Conservation (phyloP, 192 early-diverging fungal genomes). For the Podila verticillata region DNA sequence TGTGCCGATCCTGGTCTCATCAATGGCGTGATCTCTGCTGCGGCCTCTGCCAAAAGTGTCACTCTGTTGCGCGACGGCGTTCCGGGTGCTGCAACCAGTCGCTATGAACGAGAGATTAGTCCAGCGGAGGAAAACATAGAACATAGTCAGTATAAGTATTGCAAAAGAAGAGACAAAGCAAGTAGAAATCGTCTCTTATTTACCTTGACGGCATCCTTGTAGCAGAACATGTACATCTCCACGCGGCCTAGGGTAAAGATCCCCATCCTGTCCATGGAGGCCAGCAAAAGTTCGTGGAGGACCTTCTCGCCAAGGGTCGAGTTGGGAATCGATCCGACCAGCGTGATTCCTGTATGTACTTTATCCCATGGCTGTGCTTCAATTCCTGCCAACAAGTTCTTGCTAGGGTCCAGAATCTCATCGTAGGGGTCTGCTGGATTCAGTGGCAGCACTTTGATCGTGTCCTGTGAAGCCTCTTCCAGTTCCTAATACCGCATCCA, state of each 20-base stretch:
- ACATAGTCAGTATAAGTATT: background rate
- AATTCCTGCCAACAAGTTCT: constrained; percentile 8
- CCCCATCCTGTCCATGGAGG: constrained; percentile 30
- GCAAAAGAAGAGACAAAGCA: background rate
- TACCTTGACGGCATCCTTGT: constrained; percentile 40
- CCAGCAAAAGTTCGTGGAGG: constrained; percentile 14
- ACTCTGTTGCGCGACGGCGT: constrained; percentile 17
- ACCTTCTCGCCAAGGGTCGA: constrained; percentile 31
- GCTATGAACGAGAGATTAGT: background rate
- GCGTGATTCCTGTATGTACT: constrained; percentile 18
- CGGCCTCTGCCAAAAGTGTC: constrained; percentile 24
- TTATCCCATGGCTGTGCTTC: constrained; percentile 29
- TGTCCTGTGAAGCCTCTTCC: constrained; percentile 16
- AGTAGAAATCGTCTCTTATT: background rate
- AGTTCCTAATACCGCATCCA: constrained; percentile 2
- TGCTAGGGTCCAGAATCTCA: constrained; percentile 10
- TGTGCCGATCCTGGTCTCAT: constrained; percentile 8
- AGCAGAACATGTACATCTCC: constrained; percentile 43
- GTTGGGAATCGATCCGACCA: constrained; percentile 38
- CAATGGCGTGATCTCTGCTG: constrained; percentile 24
- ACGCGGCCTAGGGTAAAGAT: constrained; percentile 34
- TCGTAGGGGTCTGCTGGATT: constrained; percentile 25
- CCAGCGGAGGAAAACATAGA: background rate
- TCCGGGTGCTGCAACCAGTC: constrained; percentile 18
- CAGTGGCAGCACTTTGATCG: constrained; percentile 12